These are phyloP conservation scores for Aspergillus neoniger DNA, from an alignment of 2,329 filamentous ascomycete species.

Conservation along the genomic window DNA sequence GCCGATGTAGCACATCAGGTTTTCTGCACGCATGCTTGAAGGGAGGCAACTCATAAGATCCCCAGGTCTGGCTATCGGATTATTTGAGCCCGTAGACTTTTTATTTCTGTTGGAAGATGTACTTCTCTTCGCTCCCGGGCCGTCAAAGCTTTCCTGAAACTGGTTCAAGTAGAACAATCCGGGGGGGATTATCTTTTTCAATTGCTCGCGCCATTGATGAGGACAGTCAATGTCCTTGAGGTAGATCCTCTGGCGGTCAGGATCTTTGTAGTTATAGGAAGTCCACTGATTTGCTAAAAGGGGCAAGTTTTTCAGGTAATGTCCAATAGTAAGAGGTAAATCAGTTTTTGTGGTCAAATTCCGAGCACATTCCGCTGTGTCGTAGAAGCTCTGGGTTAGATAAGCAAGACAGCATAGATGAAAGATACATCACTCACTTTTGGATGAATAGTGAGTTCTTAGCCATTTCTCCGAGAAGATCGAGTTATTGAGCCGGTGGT, in stretches of 20 bases:
- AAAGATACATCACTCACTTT: slow-evolving; percentile 58
- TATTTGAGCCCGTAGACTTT: slow-evolving; percentile 49
- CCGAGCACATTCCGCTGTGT: slow-evolving; percentile 75
- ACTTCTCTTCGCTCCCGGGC: slow-evolving; percentile 55
- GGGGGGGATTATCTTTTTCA: slow-evolving; percentile 75
- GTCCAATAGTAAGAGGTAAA: slow-evolving; percentile 81
- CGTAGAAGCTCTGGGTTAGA: slow-evolving; percentile 19
- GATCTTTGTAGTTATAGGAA: slow-evolving; percentile 72
- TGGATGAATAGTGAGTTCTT: slow-evolving; percentile 73
- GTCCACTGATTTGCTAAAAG: slow-evolving; percentile 82
- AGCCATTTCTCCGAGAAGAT: slow-evolving; percentile 84
- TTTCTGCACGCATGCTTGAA: slow-evolving; percentile 83
- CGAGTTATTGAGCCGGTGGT: slow-evolving; percentile 70
- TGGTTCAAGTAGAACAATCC: slow-evolving; percentile 90
- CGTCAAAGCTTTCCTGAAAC: slow-evolving; percentile 62
- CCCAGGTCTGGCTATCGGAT: slow-evolving; percentile 70
- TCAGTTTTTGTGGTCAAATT: slow-evolving; percentile 73
- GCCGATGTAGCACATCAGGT: slow-evolving; percentile 97
- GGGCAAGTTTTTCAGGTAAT: slow-evolving; percentile 87
- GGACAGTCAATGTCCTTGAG: slow-evolving; percentile 98
- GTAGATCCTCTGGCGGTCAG: slow-evolving; percentile 82
- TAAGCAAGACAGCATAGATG: neutral
- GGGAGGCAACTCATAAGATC: slow-evolving; percentile 95
- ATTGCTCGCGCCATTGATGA: slow-evolving; percentile 76
- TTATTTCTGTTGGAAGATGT: slow-evolving; percentile 41